Base-by-base conservation (phyloP, 148 eudicot species). In the Selenicereus undatus region DNA sequence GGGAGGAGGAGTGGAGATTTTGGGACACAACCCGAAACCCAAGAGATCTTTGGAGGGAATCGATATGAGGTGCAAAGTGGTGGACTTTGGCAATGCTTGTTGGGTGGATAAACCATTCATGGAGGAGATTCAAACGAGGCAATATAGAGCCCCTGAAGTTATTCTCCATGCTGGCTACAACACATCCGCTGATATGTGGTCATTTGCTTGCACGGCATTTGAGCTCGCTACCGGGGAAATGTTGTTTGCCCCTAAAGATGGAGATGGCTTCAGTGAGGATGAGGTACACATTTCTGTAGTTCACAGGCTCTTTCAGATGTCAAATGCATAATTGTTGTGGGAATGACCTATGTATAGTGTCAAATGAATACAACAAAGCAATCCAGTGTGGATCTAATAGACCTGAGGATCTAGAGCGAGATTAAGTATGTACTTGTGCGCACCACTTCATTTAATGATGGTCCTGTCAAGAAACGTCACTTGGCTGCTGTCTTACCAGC, bases 191-290 rank as follows among this genome's bases (percentile, higher is more conserved):
- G 99, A 96, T 87, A 90, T 96, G 93, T 96, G 99, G 99, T 96
- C 99, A 71, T 96, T 96, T 87, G 99, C 93, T 78, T 96, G 99
- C 84, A 96, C 85, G 1, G 95, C 99, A 17, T 96, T 96, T 82
- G 99, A 96, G 90, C 98, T 96, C 86, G 99, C 99, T 82, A 93
- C 98, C 5, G 99, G 99, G 26, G 99, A 96, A 81, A 96, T 93
- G 95, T 82, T 96, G 90, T 96, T 96, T 86, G 86, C 97, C 78
- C 99, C 99, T 73, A 91, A 90, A 71, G 84, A 81, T 75, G 94
- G 92, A 74, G 93, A 88, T 87, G 97, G 89, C 24, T 96, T 88
- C 79, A 88, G 90, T 60, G 99, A 96, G 43, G 99, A 96, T 81
- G 99, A 96, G 99, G 99, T 96, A 90, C 42, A 35, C 42, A n/a